These are phyloP conservation scores for Globisporangium takayamanum DNA, from an alignment of 352 stramenopile species.

Conservation along the genomic window DNA sequence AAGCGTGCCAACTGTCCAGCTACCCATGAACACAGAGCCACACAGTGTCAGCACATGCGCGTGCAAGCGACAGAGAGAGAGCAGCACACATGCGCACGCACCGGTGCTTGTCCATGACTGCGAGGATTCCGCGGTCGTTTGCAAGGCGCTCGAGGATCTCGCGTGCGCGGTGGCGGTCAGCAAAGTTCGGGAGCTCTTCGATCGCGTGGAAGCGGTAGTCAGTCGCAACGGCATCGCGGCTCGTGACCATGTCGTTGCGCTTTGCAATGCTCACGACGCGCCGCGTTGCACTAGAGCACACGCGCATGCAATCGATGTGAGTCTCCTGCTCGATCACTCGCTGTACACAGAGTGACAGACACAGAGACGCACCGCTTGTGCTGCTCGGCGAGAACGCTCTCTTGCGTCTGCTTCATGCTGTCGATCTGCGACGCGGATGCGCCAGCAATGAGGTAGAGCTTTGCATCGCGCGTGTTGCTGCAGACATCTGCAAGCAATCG, in stretches of 20 bases:
- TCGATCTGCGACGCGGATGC: constrained; percentile 42
- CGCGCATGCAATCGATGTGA: background rate
- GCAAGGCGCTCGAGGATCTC: constrained; percentile 81
- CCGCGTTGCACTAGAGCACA: constrained; percentile 31
- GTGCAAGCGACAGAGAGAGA: background rate
- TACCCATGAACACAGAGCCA: constrained; percentile 11
- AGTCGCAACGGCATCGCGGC: constrained; percentile 30
- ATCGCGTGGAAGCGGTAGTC: constrained; percentile 70
- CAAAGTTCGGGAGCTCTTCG: constrained; percentile 54
- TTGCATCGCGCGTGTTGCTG: constrained; percentile 13
- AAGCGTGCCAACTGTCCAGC: constrained; percentile 82
- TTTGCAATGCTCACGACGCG: constrained; percentile 49
- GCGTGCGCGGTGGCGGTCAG: constrained; percentile 42
- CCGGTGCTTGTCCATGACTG: constrained; percentile 88
- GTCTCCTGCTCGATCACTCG: background rate
- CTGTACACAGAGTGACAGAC: background rate
- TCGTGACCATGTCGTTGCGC: constrained; percentile 34
- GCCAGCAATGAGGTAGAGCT: constrained; percentile 39
- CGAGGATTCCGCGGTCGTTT: constrained; percentile 82
- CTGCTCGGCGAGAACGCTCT: constrained; percentile 29
- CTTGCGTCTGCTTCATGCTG: constrained; percentile 40
- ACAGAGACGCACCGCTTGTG: constrained; percentile 31
- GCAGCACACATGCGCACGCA: constrained; percentile 16
- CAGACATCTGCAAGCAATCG: constrained; percentile 21
- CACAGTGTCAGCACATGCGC: background rate